Evolutionary conservation across 352 stramenopile species (phyloP).

Genomic region (Globisporangium irregulare): DNA sequence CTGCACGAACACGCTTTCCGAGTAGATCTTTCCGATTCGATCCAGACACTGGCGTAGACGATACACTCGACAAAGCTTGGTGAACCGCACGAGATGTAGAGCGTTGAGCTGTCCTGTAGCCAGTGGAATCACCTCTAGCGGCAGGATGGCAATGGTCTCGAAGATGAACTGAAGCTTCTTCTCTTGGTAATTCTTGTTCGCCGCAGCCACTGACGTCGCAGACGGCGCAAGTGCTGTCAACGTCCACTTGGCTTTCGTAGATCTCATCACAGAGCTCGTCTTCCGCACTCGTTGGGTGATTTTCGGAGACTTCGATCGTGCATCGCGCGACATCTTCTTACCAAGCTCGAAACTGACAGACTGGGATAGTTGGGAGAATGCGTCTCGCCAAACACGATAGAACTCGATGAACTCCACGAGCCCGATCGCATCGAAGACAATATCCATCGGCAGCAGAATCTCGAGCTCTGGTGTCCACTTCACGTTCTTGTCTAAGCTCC

Average conservation of each 20-base stretch:
- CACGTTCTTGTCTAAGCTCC: not conserved
- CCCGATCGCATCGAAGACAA: conserved; percentile 41
- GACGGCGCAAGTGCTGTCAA: conserved; percentile 34
- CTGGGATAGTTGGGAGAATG: conserved; percentile 34
- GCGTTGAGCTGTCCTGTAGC: conserved; percentile 38
- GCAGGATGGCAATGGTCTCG: conserved; percentile 48
- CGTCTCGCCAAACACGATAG: conserved; percentile 33
- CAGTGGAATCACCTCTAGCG: conserved; percentile 49
- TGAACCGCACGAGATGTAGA: conserved; percentile 55
- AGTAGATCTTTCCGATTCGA: conserved; percentile 50
- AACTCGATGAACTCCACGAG: conserved; percentile 43
- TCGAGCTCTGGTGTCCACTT: conserved; percentile 45
- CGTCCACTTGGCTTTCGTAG: conserved; percentile 43
- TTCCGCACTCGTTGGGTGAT: conserved; percentile 31
- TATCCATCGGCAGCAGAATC: conserved; percentile 35
- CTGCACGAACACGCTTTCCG: conserved; percentile 39
- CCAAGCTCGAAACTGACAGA: conserved; percentile 40
- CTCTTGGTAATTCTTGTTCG: conserved; percentile 20
- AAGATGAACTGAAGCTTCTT: conserved; percentile 44
- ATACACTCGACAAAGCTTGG: conserved; percentile 61
- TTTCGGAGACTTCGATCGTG: conserved; percentile 26
- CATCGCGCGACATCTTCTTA: conserved; percentile 47
- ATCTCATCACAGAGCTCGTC: conserved; percentile 16
- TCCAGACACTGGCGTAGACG: conserved; percentile 35
- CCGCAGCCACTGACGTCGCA: conserved; percentile 14